Percentiles rank a stretch among this genome's conserved stretches.
These are phyloP conservation scores for Colletotrichum sp. DNA, from an alignment of 2,329 filamentous ascomycete genomes.

Conservation along the genomic window DNA sequence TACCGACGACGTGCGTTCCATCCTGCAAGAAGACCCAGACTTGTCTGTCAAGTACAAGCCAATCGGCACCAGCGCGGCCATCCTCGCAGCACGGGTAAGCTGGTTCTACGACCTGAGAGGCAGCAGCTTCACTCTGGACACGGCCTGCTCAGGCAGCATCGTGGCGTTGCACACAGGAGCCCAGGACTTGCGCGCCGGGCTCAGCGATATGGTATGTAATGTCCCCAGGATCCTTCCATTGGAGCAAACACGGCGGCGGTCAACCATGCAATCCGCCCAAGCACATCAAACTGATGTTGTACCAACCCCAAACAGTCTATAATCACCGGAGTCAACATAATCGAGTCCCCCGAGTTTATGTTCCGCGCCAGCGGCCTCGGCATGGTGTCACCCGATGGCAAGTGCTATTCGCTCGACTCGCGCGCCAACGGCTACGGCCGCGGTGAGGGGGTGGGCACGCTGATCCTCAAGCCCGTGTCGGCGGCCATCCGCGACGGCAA, in stretches of 20 bases:
- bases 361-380: constrained; percentile 6
- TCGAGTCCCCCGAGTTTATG: constrained; percentile 23
- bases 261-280: neutral
- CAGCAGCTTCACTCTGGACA: constrained; percentile 54
- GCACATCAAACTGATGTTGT: neutral
- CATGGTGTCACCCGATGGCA: neutral
- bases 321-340: constrained; percentile 24
- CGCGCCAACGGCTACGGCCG: constrained; percentile 6
- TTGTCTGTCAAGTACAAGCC: constrained; percentile 25
- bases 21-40: constrained; percentile 26
- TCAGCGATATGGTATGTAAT: constrained; percentile 15
- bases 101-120: constrained; percentile 48
- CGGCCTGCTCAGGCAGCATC: constrained; percentile 54
- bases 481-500: constrained; percentile 48
- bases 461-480: constrained; percentile 48
- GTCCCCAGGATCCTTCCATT: neutral
- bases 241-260: neutral
- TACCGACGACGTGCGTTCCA: neutral
- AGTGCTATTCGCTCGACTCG: constrained; percentile 1
- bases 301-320: constrained; percentile 18
- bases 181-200: constrained; percentile 26
- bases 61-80: constrained; percentile 47
- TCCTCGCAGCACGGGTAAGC: neutral
- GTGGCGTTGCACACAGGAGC: constrained; percentile 49
- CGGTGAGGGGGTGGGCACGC: constrained; percentile 21